phyloP scores from a whole-genome alignment of 2,329 filamentous ascomycete genomes.

The Colletotrichum gloeosporioides region DNA sequence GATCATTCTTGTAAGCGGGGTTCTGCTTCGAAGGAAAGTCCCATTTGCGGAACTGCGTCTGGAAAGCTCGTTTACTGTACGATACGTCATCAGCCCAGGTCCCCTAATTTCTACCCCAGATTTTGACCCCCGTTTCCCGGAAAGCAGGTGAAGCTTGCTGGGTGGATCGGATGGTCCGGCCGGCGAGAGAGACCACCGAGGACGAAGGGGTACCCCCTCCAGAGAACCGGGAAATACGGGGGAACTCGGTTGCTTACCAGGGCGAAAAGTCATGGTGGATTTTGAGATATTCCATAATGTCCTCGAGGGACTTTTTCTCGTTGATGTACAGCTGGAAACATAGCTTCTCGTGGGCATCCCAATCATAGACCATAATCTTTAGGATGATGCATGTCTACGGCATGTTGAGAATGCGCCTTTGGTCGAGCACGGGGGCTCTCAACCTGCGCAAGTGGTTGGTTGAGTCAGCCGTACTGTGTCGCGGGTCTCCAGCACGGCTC shows the following conservation, averaged over 20 bases:
- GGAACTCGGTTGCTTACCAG: conserved; percentile 55
- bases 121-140: background rate
- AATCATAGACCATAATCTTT: conserved; percentile 51
- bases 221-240: background rate
- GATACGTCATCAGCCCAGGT: background rate
- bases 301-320: conserved; percentile 74
- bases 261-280: conserved; percentile 70
- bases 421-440: background rate
- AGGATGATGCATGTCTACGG: background rate
- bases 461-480: conserved; percentile 21
- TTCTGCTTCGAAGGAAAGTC: conserved; percentile 78
- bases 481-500: background rate
- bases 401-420: conserved; percentile 2
- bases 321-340: conserved; percentile 73
- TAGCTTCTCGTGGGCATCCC: conserved; percentile 48
- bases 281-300: conserved; percentile 77
- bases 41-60: conserved; percentile 80
- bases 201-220: background rate
- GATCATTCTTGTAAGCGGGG: conserved; percentile 72
- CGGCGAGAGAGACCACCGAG: conserved; percentile 5
- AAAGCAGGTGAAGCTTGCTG: background rate
- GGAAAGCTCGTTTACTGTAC: conserved; percentile 75
- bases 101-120: background rate
- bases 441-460: conserved; percentile 17
- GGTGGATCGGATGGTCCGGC: conserved; percentile 17